These are phyloP conservation scores for Trametes sanguinea DNA, from an alignment of 768 basidiomycete species.

Conservation along the genomic window DNA sequence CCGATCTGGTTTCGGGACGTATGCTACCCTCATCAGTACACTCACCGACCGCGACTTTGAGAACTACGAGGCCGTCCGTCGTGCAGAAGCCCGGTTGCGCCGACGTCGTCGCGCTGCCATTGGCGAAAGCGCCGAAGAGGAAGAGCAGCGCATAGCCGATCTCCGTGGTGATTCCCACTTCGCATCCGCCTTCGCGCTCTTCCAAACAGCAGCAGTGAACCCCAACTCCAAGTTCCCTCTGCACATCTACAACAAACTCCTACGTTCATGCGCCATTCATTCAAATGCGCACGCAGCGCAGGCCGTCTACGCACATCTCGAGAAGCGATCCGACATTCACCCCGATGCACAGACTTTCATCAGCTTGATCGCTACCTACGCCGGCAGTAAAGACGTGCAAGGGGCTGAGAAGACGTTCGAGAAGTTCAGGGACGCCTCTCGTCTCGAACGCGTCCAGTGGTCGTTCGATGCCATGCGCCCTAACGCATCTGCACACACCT, in stretches of 20 bases:
- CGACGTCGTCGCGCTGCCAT: slow-evolving; percentile 15
- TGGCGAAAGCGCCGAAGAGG: slow-evolving; percentile 6
- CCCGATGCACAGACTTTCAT: slow-evolving; percentile 46
- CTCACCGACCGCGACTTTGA: slow-evolving; percentile 73
- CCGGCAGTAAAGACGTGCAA: slow-evolving; percentile 49
- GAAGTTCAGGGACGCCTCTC: slow-evolving; percentile 51
- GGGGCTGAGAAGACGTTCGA: slow-evolving; percentile 62
- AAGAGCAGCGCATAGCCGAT: slow-evolving; percentile 41
- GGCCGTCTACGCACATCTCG: slow-evolving; percentile 63
- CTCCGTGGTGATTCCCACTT: slow-evolving; percentile 72
- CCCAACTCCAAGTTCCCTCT: slow-evolving; percentile 37
- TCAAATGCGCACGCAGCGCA: slow-evolving; percentile 61
- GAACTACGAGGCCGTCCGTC: slow-evolving; percentile 48
- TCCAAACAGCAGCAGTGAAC: slow-evolving; percentile 56
- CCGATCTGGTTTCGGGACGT: slow-evolving; percentile 47
- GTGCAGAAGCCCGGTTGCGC: slow-evolving; percentile 39
- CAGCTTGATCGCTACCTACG: slow-evolving; percentile 60
- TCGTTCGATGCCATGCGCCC: slow-evolving; percentile 15
- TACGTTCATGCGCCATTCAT: slow-evolving; percentile 63
- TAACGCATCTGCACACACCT: slow-evolving; percentile 18
- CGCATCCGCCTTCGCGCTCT: slow-evolving; percentile 67
- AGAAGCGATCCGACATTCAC: slow-evolving; percentile 40
- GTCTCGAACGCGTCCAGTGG: slow-evolving; percentile 41
- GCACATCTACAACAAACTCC: slow-evolving; percentile 51
- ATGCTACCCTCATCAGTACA: slow-evolving; percentile 59